Conservation (phyloP, 2,329 filamentous ascomycete genomes). For the Colletotrichum theobromicola region DNA sequence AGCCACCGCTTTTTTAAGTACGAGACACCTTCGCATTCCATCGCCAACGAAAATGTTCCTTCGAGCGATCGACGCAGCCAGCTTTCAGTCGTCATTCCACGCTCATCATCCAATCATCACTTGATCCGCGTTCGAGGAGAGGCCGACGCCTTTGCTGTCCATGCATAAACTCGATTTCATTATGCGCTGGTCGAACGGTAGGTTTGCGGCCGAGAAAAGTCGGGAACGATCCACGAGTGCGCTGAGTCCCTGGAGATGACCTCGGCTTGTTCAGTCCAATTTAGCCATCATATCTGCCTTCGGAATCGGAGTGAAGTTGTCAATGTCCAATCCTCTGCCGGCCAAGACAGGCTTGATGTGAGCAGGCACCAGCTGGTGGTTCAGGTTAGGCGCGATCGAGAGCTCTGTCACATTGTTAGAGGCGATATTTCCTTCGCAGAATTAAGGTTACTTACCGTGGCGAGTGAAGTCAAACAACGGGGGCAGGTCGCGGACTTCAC, state of each 20-base stretch:
- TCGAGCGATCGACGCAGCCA: slow-evolving; percentile 20
- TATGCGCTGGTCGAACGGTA: slow-evolving; percentile 27
- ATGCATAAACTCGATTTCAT: slow-evolving; percentile 33
- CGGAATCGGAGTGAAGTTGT: slow-evolving; percentile 88
- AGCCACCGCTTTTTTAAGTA: background rate
- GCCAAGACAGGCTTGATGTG: slow-evolving; percentile 79
- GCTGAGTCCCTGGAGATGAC: slow-evolving; percentile 32
- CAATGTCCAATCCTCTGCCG: slow-evolving; percentile 84
- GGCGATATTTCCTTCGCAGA: background rate
- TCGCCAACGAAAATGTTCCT: slow-evolving; percentile 28
- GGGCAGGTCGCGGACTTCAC: slow-evolving; percentile 81
- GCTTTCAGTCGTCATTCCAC: slow-evolving; percentile 26
- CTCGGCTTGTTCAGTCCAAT: slow-evolving; percentile 75
- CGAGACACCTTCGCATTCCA: slow-evolving; percentile 7
- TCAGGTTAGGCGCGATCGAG: slow-evolving; percentile 90
- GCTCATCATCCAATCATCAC: slow-evolving; percentile 19
- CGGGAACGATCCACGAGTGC: slow-evolving; percentile 21
- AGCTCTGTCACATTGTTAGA: slow-evolving; percentile 67
- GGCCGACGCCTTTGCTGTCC: slow-evolving; percentile 11
- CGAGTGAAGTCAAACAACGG: slow-evolving; percentile 90
- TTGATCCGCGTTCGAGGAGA: slow-evolving; percentile 3
- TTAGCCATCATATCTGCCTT: slow-evolving; percentile 98
- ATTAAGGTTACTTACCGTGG: slow-evolving; percentile 73
- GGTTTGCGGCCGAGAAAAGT: slow-evolving; percentile 15
- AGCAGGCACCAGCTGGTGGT: slow-evolving; percentile 83